These are phyloP conservation scores for Dispira simplex DNA, from an alignment of 192 early-diverging fungal genomes.

Conservation along the genomic window DNA sequence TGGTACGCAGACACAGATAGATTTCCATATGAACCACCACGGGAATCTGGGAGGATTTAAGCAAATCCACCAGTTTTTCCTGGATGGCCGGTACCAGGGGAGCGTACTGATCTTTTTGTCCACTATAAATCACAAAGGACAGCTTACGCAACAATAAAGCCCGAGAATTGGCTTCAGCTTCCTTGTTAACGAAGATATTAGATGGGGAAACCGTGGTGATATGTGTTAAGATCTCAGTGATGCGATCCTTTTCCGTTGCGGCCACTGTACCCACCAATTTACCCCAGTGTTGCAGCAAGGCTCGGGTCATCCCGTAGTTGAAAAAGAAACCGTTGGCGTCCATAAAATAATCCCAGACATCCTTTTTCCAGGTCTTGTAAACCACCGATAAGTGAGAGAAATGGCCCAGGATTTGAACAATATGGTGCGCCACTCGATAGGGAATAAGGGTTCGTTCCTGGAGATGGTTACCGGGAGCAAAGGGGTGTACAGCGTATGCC, in stretches of 20 bases:
- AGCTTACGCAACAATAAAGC: slow-evolving; percentile 56
- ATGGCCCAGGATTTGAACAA: not conserved
- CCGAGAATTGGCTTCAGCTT: slow-evolving; percentile 56
- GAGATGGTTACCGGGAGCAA: not conserved
- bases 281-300: slow-evolving; percentile 40
- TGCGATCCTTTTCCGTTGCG: slow-evolving; percentile 57
- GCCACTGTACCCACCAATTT: slow-evolving; percentile 51
- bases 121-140: slow-evolving; percentile 64
- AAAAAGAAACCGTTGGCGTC: slow-evolving; percentile 13
- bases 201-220: slow-evolving; percentile 50
- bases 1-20: slow-evolving; percentile 65
- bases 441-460: not conserved
- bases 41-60: slow-evolving; percentile 48
- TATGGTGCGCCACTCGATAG: not conserved
- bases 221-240: slow-evolving; percentile 53
- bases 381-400: slow-evolving; percentile 1
- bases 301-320: slow-evolving; percentile 20
- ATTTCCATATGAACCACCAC: slow-evolving; percentile 65
- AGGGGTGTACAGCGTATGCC: slow-evolving; percentile 1
- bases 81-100: slow-evolving; percentile 63
- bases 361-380: slow-evolving; percentile 5
- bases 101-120: slow-evolving; percentile 58
- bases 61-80: slow-evolving; percentile 76
- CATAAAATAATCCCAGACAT: slow-evolving; percentile 9
- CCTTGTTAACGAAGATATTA: slow-evolving; percentile 66